These are phyloP conservation scores for Colletotrichum cereale DNA, from an alignment of 2,329 filamentous ascomycete species.

Conservation along the genomic window DNA sequence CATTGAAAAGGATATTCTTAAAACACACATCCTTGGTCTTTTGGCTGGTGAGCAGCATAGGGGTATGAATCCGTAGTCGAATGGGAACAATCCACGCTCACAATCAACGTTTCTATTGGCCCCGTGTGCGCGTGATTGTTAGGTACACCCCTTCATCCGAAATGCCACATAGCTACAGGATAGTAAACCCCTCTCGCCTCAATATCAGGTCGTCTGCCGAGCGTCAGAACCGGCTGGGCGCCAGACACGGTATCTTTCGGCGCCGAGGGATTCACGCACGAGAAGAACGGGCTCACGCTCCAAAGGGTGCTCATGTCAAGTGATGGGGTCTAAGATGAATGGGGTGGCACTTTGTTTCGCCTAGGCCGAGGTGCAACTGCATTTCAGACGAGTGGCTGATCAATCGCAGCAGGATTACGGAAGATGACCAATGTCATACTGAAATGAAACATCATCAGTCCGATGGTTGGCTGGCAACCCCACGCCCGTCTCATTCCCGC, in stretches of 20 bases:
- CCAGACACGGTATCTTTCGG: slow-evolving; percentile 66
- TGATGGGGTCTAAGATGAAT: neutral
- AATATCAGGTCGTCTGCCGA: slow-evolving; percentile 65
- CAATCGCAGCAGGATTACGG: neutral
- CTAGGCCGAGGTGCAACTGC: slow-evolving; percentile 14
- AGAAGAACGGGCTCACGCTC: slow-evolving; percentile 38
- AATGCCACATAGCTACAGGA: slow-evolving; percentile 45
- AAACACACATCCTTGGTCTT: neutral
- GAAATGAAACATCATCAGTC: slow-evolving; percentile 24
- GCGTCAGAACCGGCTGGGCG: slow-evolving; percentile 55
- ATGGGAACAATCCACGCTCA: slow-evolving; percentile 47
- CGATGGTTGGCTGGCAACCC: neutral
- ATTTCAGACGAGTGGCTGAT: slow-evolving; percentile 17
- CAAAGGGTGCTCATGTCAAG: slow-evolving; percentile 29
- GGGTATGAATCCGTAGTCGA: neutral
- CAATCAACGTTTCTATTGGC: slow-evolving; percentile 69
- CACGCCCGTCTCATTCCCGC: slow-evolving; percentile 8
- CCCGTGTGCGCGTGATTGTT: slow-evolving; percentile 64
- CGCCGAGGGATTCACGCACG: slow-evolving; percentile 64
- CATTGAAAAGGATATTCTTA: neutral
- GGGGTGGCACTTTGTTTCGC: slow-evolving; percentile 10
- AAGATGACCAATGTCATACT: neutral
- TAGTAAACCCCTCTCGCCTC: slow-evolving; percentile 58
- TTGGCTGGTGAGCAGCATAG: too few relatives aligned
- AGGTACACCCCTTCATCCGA: slow-evolving; percentile 62